A percentile compares a stretch with the other conserved stretches of the same genome.
Evolutionary conservation across 352 stramenopile genomes (phyloP).

Genomic region (Phytophthora palmivora): DNA sequence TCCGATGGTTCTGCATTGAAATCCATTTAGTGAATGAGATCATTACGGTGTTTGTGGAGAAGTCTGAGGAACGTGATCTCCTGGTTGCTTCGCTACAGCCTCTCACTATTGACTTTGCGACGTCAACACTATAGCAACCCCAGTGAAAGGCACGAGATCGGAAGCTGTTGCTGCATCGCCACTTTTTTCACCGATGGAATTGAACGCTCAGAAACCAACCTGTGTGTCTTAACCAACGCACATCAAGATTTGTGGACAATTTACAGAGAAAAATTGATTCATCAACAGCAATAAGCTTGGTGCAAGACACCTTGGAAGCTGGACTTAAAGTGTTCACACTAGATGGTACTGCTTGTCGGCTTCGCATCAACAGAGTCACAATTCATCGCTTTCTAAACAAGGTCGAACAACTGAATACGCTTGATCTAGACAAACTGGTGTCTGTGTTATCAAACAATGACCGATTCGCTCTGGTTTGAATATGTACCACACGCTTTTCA

Average conservation of each 20-base stretch:
- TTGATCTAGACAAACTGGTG: slow-evolving; percentile 39
- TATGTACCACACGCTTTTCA: slow-evolving; percentile 89
- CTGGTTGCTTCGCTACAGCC: slow-evolving; percentile 28
- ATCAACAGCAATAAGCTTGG: slow-evolving; percentile 16
- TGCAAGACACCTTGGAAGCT: slow-evolving; percentile 33
- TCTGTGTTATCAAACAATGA: slow-evolving; percentile 32
- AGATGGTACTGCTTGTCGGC: slow-evolving; percentile 17
- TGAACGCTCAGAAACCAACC: slow-evolving; percentile 48
- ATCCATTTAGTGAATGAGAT: slow-evolving; percentile 64
- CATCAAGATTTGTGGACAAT: slow-evolving; percentile 20
- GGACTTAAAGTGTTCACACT: slow-evolving; percentile 45
- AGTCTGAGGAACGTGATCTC: slow-evolving; percentile 28
- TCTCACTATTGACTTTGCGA: slow-evolving; percentile 29
- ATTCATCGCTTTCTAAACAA: slow-evolving; percentile 57
- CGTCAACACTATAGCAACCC: neutral
- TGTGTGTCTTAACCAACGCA: slow-evolving; percentile 67
- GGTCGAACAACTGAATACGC: slow-evolving; percentile 54
- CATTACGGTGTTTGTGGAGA: slow-evolving; percentile 69
- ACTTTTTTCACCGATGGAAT: slow-evolving; percentile 19
- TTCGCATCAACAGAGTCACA: slow-evolving; percentile 24
- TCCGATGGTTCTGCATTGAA: slow-evolving; percentile 63
- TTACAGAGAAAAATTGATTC: neutral
- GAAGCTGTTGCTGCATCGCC: slow-evolving; percentile 24
- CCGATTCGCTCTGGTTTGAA: slow-evolving; percentile 86
- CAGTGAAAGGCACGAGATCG: slow-evolving; percentile 10